Evolutionary conservation across 1,284 basidiomycete species (phyloP).

Genomic region (Stereum hirsutum): DNA sequence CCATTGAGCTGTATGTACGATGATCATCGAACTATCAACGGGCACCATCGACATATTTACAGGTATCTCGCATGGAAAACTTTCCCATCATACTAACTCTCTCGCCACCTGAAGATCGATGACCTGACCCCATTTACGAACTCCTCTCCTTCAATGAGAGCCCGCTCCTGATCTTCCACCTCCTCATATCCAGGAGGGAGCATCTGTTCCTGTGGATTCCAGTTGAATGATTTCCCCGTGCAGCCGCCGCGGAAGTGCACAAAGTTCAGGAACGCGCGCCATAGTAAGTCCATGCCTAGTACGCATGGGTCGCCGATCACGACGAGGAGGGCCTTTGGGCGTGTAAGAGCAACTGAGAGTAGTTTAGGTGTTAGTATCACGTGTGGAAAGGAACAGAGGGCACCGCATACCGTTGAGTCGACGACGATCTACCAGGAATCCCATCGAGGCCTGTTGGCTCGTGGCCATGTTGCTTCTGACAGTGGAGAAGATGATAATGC

Average conservation of each 20-base stretch:
- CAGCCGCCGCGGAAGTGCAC: constrained; percentile 35
- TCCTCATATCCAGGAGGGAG: too few species aligned
- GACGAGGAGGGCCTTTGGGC: constrained; percentile 48
- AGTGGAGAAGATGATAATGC: constrained; percentile 35
- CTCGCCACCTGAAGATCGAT: too few species aligned
- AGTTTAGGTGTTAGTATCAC: not conserved
- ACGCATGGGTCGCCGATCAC: constrained; percentile 46
- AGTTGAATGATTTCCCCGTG: constrained; percentile 35
- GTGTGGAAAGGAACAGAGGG: not conserved
- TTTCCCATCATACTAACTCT: too few species aligned
- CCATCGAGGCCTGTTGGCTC: constrained; percentile 33
- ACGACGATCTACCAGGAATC: constrained; percentile 34
- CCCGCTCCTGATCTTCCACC: too few species aligned
- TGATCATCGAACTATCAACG: too few species aligned
- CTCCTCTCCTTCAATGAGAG: too few species aligned
- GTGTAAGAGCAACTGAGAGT: constrained; percentile 27
- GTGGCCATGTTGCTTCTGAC: constrained; percentile 31
- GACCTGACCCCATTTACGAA: too few species aligned
- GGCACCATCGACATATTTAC: too few species aligned
- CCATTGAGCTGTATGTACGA: too few species aligned
- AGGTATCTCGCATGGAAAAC: too few species aligned
- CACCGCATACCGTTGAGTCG: constrained; percentile 38
- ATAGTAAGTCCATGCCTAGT: constrained; percentile 39
- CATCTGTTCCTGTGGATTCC: too few species aligned
- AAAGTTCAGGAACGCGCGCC: constrained; percentile 46